phyloP scores from a whole-genome alignment of 305 asterid genomes.

The Solanum hybrid region DNA sequence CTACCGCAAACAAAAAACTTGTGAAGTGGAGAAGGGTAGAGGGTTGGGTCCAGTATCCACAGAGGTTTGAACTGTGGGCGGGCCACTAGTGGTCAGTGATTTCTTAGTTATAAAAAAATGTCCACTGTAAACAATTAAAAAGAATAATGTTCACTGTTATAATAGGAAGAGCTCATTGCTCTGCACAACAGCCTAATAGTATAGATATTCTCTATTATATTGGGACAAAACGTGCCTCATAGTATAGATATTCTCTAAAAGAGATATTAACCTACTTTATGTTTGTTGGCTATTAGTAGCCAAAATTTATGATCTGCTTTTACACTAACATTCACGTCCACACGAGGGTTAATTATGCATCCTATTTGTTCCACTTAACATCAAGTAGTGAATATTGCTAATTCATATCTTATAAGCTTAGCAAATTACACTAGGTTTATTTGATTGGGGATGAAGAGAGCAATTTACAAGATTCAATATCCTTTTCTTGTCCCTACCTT shows the following conservation, averaged over 20 bases:
- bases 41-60: not conserved
- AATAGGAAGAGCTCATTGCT: not conserved
- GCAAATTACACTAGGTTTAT: not conserved
- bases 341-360: not conserved
- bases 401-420: not conserved
- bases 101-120: not conserved
- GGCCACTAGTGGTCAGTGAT: not conserved
- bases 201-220: not conserved
- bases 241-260: not conserved
- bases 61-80: not conserved
- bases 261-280: not conserved
- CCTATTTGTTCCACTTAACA: not conserved
- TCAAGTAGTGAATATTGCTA: not conserved
- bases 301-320: not conserved
- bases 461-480: not conserved
- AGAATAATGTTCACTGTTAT: not conserved
- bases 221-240: not conserved
- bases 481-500: not conserved
- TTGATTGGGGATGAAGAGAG: not conserved
- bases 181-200: not conserved
- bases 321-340: not conserved
- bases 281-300: not conserved
- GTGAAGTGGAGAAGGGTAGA: not conserved
- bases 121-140: not conserved
- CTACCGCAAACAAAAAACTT: not conserved